Percentiles rank a stretch among this genome's conserved stretches.
These are phyloP conservation scores for Bipolaris gigantea DNA, from an alignment of 2,329 filamentous ascomycete species.

Conservation along the genomic window DNA sequence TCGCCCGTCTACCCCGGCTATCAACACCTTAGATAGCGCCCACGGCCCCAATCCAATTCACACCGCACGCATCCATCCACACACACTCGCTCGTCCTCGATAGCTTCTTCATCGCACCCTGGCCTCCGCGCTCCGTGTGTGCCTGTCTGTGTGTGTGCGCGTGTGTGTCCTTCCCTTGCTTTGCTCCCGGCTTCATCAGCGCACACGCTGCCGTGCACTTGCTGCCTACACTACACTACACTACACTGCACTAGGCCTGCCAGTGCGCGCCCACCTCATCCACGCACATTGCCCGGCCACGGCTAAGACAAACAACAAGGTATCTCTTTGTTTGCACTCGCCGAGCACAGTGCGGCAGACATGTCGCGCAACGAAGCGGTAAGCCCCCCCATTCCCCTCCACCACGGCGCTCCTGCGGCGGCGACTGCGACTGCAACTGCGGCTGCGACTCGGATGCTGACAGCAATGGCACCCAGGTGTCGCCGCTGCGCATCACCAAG, in stretches of 20 bases:
- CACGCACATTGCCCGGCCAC: conserved; percentile 39
- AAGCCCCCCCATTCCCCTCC: conserved; percentile 17
- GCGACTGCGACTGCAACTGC: background rate
- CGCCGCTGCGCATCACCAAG: conserved; percentile 80
- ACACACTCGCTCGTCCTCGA: conserved; percentile 22
- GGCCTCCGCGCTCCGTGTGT: conserved; percentile 32
- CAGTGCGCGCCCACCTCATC: conserved; percentile 25
- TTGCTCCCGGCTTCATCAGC: conserved; percentile 18
- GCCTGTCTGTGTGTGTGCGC: background rate
- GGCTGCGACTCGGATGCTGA: conserved; percentile 7
- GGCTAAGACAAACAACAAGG: background rate
- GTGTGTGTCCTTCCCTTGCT: conserved; percentile 29
- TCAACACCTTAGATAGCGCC: conserved; percentile 29
- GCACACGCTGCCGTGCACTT: background rate
- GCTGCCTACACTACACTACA: background rate
- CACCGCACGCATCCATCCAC: conserved; percentile 24
- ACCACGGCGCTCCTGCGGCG: background rate
- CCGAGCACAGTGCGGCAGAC: conserved; percentile 15
- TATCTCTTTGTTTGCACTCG: conserved; percentile 9
- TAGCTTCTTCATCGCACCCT: conserved; percentile 29
- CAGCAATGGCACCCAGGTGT: conserved; percentile 57
- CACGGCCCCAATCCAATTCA: conserved; percentile 24
- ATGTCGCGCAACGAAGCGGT: conserved; percentile 49
- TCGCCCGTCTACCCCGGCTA: conserved; percentile 22
- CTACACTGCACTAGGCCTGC: conserved; percentile 3